These are phyloP conservation scores for Scenedesmus sp. DNA, from an alignment of 163 green algal species.

Conservation along the genomic window DNA sequence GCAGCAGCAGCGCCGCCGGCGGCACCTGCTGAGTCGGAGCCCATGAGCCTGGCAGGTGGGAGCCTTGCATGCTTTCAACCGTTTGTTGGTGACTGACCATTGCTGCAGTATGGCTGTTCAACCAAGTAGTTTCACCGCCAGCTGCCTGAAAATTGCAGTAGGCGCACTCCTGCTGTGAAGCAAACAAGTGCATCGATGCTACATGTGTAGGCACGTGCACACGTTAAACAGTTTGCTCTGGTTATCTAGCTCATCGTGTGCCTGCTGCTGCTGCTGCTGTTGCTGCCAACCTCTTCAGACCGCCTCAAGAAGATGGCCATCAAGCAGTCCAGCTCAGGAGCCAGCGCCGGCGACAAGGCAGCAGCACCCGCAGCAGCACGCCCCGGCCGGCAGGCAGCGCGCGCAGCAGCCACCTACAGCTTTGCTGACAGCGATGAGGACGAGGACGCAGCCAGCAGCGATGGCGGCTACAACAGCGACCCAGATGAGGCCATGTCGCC, in stretches of 20 bases:
- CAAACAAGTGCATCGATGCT: too few relatives aligned
- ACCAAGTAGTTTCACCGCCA: too few relatives aligned
- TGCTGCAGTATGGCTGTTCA: background rate
- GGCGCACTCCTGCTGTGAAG: too few relatives aligned
- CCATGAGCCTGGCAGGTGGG: slow-evolving; percentile 50
- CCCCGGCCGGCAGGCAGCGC: slow-evolving; percentile 27
- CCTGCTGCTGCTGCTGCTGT: background rate
- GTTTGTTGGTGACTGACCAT: background rate
- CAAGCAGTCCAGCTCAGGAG: background rate
- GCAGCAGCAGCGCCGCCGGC: background rate
- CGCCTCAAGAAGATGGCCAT: slow-evolving; percentile 55
- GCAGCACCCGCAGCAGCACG: slow-evolving; percentile 7
- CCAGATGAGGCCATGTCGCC: slow-evolving; percentile 36
- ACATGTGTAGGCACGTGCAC: too few relatives aligned
- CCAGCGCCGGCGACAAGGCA: background rate
- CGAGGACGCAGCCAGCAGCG: background rate
- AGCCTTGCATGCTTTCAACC: background rate
- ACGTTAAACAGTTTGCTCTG: too few relatives aligned
- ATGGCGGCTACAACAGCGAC: slow-evolving; percentile 16
- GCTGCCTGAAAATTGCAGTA: too few relatives aligned
- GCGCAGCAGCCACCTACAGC: slow-evolving; percentile 7
- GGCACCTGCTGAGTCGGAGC: slow-evolving; percentile 36
- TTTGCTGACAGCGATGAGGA: slow-evolving; percentile 35
- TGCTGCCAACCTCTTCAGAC: background rate
- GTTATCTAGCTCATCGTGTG: background rate